Conservation (phyloP, 257 asterid genomes). For the Solanum chaucha region DNA sequence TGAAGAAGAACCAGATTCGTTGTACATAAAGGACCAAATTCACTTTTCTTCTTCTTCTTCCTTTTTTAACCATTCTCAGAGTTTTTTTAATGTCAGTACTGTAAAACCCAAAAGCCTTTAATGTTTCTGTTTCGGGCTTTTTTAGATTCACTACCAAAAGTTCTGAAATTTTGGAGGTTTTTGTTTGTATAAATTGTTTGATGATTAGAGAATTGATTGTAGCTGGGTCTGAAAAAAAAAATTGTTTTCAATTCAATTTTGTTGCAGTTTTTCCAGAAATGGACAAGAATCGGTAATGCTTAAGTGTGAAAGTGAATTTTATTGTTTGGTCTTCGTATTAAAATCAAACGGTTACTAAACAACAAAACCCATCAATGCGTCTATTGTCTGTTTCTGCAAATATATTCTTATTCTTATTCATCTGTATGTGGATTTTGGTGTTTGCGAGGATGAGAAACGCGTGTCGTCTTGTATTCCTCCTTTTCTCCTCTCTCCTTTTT, state of each 20-base stretch:
- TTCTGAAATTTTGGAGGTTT: neutral
- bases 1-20: neutral
- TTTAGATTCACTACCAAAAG: neutral
- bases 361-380: neutral
- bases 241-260: neutral
- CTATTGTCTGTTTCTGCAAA: neutral
- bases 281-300: neutral
- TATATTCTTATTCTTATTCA: conserved; percentile 25
- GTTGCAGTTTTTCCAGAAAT: neutral
- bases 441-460: conserved; percentile 16
- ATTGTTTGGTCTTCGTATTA: neutral
- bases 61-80: neutral
- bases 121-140: neutral
- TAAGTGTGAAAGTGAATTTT: neutral
- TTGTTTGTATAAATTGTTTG: neutral
- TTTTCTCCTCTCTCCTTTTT: conserved; percentile 15
- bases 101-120: neutral
- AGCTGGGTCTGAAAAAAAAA: neutral
- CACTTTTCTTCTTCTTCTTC: neutral
- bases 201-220: neutral
- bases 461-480: conserved; percentile 25
- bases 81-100: neutral
- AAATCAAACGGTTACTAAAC: neutral
- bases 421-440: conserved; percentile 16
- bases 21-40: neutral